Percentiles rank a stretch among this genome's conserved stretches.
Evolutionary conservation across 495 filamentous ascomycete genomes (phyloP).

Genomic region (Delitschia confertaspora): DNA sequence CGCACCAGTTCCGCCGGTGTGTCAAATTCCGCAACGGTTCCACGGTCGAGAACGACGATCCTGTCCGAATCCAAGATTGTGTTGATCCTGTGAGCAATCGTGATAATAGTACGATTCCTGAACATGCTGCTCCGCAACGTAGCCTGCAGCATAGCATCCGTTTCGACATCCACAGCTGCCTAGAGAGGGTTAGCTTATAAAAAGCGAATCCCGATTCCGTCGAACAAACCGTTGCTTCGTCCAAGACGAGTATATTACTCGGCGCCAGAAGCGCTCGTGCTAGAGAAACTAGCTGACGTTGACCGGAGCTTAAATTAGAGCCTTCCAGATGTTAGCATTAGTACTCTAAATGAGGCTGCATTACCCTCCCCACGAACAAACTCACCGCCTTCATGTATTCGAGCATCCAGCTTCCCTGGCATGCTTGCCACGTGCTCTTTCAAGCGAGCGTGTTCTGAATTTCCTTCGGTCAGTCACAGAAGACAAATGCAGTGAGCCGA

Average conservation of each 20-base stretch:
- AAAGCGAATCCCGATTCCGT: neutral
- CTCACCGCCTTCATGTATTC: constrained; percentile 88
- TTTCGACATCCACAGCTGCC: constrained; percentile 93
- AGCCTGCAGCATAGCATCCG: constrained; percentile 71
- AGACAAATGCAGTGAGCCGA: neutral
- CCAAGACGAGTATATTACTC: constrained; percentile 92
- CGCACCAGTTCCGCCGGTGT: constrained; percentile 34
- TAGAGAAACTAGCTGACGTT: constrained; percentile 86
- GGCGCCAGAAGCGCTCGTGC: constrained; percentile 89
- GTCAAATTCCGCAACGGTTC: constrained; percentile 42
- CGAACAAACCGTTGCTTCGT: constrained; percentile 72
- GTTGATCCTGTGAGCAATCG: constrained; percentile 95
- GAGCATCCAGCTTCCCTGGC: constrained; percentile 82
- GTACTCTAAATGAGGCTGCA: neutral
- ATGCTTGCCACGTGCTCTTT: constrained; percentile 85
- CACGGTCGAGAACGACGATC: constrained; percentile 76
- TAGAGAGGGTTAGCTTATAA: constrained; percentile 15
- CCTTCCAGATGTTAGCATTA: constrained; percentile 32
- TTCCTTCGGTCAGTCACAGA: constrained; percentile 23
- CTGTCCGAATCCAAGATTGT: constrained; percentile 90
- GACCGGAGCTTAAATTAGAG: constrained; percentile 67
- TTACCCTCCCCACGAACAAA: constrained; percentile 9
- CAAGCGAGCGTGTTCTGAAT: constrained; percentile 88
- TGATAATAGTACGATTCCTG: constrained; percentile 89
- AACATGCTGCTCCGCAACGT: constrained; percentile 60